Percentiles rank a stretch among this genome's conserved stretches.
Conservation (phyloP, 208 protist species). For the Trypanosomatidae sp. region DNA sequence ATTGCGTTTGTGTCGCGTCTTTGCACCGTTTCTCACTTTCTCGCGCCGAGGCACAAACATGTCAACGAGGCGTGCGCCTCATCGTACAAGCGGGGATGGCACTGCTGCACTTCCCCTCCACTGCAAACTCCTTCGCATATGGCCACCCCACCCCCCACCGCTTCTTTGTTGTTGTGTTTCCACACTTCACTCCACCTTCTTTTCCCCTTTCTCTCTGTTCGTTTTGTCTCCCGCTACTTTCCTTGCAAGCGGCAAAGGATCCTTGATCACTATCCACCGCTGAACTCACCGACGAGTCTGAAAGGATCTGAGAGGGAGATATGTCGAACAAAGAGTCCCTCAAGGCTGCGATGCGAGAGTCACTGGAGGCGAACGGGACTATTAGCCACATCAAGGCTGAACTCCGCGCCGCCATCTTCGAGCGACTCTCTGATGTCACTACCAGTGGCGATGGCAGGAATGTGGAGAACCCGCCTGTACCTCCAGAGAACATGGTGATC, state of each 20-base stretch:
- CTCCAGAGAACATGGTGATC: constrained; percentile 92
- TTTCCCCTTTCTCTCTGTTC: background rate
- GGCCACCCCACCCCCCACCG: background rate
- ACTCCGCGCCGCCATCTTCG: constrained; percentile 88
- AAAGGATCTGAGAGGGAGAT: background rate
- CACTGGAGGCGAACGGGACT: constrained; percentile 80
- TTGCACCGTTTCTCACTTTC: background rate
- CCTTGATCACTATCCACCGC: constrained; percentile 2
- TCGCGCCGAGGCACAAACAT: background rate
- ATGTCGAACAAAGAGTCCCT: constrained; percentile 79
- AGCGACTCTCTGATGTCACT: constrained; percentile 63
- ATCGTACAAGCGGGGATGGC: background rate
- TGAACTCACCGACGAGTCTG: background rate
- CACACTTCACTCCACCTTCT: background rate
- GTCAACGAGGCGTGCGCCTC: background rate
- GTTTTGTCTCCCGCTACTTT: background rate
- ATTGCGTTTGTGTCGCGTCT: background rate
- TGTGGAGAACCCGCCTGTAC: constrained; percentile 45
- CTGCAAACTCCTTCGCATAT: background rate
- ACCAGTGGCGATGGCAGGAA: constrained; percentile 12
- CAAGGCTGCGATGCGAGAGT: constrained; percentile 83
- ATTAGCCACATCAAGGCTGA: constrained; percentile 89
- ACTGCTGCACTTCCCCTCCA: background rate
- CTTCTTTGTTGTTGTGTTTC: background rate
- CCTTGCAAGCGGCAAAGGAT: background rate